Percentiles rank a stretch among this genome's conserved stretches.
Evolutionary conservation across 2,329 filamentous ascomycete species (phyloP).

Genomic region (Fusarium xyrophilum): DNA sequence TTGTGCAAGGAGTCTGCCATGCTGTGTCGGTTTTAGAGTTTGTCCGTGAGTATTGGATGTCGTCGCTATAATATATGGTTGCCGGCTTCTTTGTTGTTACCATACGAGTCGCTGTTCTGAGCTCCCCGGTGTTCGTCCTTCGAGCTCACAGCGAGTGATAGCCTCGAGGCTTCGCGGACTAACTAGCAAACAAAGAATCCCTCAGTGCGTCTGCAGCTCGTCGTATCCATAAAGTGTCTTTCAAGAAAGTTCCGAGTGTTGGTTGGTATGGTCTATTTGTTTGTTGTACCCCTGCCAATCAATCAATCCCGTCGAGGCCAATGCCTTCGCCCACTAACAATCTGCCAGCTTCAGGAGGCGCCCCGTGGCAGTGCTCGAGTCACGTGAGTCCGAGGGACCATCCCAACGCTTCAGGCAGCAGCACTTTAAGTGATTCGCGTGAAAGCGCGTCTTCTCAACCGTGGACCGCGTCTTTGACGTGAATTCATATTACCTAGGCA

Average conservation of each 20-base stretch:
- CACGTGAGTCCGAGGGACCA: constrained; percentile 41
- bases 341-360: constrained; percentile 40
- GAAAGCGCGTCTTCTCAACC: constrained; percentile 46
- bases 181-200: constrained; percentile 11
- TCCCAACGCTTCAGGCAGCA: constrained; percentile 46
- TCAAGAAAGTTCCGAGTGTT: constrained; percentile 18
- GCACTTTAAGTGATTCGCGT: constrained; percentile 51
- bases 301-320: constrained; percentile 15
- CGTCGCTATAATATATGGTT: constrained; percentile 26
- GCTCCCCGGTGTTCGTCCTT: constrained; percentile 23
- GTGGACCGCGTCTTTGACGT: constrained; percentile 49
- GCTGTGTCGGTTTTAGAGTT: constrained; percentile 4
- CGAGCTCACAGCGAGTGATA: constrained; percentile 32
- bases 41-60: constrained; percentile 9
- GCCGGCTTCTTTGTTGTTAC: constrained; percentile 30
- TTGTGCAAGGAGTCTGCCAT: constrained; percentile 82
- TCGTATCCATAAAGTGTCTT: constrained; percentile 29
- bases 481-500: constrained; percentile 42
- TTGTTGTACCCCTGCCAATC: constrained; percentile 35
- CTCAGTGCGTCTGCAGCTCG: constrained; percentile 23
- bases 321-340: constrained; percentile 38
- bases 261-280: constrained; percentile 34
- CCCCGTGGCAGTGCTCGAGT: constrained; percentile 35
- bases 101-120: constrained; percentile 25
- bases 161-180: constrained; percentile 8